A percentile compares a stretch with the other conserved stretches of the same genome.
Evolutionary conservation across 2,329 filamentous ascomycete species (phyloP).

Genomic region (Aspergillus brasiliensis): DNA sequence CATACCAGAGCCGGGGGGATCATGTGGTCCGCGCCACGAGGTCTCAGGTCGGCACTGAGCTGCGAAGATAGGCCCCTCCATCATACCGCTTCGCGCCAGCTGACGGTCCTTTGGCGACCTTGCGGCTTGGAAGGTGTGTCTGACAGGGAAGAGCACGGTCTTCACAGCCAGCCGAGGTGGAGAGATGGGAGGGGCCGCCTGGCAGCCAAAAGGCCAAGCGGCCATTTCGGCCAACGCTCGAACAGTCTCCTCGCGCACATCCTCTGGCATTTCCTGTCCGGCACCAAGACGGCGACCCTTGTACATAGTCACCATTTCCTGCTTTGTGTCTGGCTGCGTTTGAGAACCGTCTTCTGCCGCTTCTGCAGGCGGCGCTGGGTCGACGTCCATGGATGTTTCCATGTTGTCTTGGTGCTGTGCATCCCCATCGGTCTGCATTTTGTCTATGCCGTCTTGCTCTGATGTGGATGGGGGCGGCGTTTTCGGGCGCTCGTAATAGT

Average conservation of each 20-base stretch:
- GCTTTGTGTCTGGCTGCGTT: slow-evolving; percentile 3
- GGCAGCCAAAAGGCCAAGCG: slow-evolving; percentile 60
- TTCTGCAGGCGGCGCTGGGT: slow-evolving; percentile 11
- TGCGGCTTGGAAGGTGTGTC: slow-evolving; percentile 58
- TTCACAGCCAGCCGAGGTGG: slow-evolving; percentile 52
- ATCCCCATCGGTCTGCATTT: slow-evolving; percentile 24
- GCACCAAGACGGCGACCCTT: slow-evolving; percentile 61
- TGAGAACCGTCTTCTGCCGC: background rate
- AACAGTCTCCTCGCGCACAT: slow-evolving; percentile 58
- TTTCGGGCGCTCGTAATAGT: slow-evolving; percentile 52
- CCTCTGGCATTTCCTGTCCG: slow-evolving; percentile 61
- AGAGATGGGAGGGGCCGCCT: slow-evolving; percentile 50
- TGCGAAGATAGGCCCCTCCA: slow-evolving; percentile 61
- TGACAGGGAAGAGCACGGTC: slow-evolving; percentile 58
- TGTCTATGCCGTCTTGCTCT: slow-evolving; percentile 19
- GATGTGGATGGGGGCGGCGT: slow-evolving; percentile 24
- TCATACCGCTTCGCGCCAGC: slow-evolving; percentile 55
- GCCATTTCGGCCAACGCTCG: slow-evolving; percentile 60
- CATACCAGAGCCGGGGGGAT: slow-evolving; percentile 33
- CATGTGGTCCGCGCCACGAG: slow-evolving; percentile 48
- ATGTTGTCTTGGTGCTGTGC: slow-evolving; percentile 12
- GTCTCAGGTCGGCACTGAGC: slow-evolving; percentile 59
- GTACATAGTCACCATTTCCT: slow-evolving; percentile 45
- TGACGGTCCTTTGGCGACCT: slow-evolving; percentile 56
- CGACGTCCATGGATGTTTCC: slow-evolving; percentile 29